These are phyloP conservation scores for Wallacemonas rigidus DNA, from an alignment of 208 protist genomes.

Conservation along the genomic window DNA sequence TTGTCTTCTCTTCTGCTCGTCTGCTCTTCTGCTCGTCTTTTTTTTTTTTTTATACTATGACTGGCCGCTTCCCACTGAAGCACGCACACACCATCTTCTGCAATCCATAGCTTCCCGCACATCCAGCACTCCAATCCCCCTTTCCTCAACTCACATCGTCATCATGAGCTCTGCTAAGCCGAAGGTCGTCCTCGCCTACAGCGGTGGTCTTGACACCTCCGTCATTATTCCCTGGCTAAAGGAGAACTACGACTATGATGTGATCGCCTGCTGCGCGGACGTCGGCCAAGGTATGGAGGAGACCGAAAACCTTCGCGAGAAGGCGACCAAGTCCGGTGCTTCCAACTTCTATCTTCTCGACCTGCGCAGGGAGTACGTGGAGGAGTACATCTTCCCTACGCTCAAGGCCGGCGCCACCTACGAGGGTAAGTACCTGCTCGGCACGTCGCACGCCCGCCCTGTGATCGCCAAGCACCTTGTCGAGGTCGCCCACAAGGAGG, in stretches of 20 bases:
- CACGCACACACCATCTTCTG: too few species aligned
- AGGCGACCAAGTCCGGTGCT: conserved; percentile 32
- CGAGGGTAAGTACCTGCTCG: conserved; percentile 41
- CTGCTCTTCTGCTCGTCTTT: too few species aligned
- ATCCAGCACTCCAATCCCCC: not conserved
- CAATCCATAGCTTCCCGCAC: not conserved
- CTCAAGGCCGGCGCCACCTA: conserved; percentile 35
- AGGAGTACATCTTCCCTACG: conserved; percentile 32
- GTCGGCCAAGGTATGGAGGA: conserved; percentile 30
- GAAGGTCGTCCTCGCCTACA: conserved; percentile 37
- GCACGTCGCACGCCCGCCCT: conserved; percentile 31
- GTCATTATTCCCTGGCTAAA: conserved; percentile 37
- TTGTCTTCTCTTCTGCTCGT: too few species aligned
- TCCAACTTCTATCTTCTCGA: conserved; percentile 36
- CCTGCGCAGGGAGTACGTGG: conserved; percentile 33
- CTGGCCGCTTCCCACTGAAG: too few species aligned
- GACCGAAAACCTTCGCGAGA: conserved; percentile 31
- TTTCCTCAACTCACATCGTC: not conserved
- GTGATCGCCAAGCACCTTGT: conserved; percentile 36
- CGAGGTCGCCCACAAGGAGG: conserved; percentile 38
- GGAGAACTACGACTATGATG: conserved; percentile 36
- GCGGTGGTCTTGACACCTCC: conserved; percentile 33
- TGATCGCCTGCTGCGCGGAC: conserved; percentile 35
- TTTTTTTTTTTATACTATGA: too few species aligned
- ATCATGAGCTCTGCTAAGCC: conserved; percentile 18